phyloP scores from a whole-genome alignment of 441 rosid species.

The Euphorbia celastroides region DNA sequence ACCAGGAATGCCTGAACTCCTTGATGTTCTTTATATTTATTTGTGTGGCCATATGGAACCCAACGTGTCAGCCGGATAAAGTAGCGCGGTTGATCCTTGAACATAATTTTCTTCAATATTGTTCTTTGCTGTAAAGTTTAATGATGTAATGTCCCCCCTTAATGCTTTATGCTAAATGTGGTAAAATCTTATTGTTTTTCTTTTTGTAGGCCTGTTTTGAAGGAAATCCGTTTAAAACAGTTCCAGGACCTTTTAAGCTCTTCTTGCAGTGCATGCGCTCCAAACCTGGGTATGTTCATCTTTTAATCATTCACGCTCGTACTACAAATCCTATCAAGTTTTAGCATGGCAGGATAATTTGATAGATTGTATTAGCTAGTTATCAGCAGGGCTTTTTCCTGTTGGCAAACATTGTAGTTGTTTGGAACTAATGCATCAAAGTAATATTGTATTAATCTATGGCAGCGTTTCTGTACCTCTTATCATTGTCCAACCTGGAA shows the following conservation, averaged over 20 bases:
- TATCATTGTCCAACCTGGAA: neutral
- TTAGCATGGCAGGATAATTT: neutral
- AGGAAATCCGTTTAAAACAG: constrained; percentile 95
- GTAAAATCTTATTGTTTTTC: constrained; percentile 9
- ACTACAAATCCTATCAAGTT: neutral
- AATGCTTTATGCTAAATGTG: neutral
- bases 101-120: neutral
- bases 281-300: constrained; percentile 74
- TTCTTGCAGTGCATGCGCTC: constrained; percentile 94
- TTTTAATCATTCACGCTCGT: neutral
- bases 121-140: too few relatives aligned
- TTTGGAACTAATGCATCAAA: neutral
- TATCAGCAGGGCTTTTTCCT: neutral
- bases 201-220: constrained; percentile 76
- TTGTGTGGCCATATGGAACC: neutral
- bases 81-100: neutral
- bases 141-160: neutral
- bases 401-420: neutral
- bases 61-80: neutral
- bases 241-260: constrained; percentile 94
- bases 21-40: neutral
- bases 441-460: neutral
- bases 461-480: neutral
- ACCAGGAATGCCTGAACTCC: neutral
- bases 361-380: neutral